These are phyloP conservation scores for Phialophora chinensis DNA, from an alignment of 2,329 filamentous ascomycete species.

Conservation along the genomic window DNA sequence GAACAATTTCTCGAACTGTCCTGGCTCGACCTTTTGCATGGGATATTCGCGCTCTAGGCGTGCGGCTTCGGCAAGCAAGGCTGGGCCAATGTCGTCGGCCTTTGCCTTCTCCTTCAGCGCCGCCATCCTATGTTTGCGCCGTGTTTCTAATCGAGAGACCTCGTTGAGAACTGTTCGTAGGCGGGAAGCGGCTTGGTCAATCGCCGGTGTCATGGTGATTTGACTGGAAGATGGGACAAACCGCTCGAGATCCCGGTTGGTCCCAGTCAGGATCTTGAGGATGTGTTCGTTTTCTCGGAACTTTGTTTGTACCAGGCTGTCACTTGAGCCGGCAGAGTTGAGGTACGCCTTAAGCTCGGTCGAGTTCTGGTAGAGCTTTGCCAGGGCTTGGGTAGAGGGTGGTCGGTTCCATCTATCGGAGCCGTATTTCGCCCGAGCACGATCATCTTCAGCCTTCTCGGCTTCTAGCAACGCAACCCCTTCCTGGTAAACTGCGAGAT, in stretches of 20 bases:
- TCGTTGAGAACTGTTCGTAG: conserved; percentile 85
- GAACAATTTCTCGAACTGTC: conserved; percentile 91
- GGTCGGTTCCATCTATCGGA: conserved; percentile 82
- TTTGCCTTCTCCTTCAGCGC: conserved; percentile 77
- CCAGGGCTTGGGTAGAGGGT: conserved; percentile 70
- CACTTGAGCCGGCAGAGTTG: conserved; percentile 69
- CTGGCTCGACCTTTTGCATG: conserved; percentile 80
- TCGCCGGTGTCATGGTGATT: conserved; percentile 76
- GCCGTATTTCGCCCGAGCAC: conserved; percentile 76
- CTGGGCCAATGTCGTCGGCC: conserved; percentile 82
- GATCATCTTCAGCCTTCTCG: conserved; percentile 83
- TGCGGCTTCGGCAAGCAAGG: conserved; percentile 81
- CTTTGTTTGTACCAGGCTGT: conserved; percentile 76
- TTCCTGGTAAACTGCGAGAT: conserved; percentile 80
- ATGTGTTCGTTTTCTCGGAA: conserved; percentile 76
- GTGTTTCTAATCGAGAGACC: conserved; percentile 78
- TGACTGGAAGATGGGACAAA: conserved; percentile 86
- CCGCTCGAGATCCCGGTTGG: conserved; percentile 80
- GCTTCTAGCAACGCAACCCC: conserved; percentile 76
- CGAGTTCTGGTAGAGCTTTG: conserved; percentile 75
- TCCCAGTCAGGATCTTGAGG: conserved; percentile 76
- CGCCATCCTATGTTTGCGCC: conserved; percentile 79
- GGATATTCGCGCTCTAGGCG: conserved; percentile 85
- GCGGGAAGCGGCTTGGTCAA: conserved; percentile 78
- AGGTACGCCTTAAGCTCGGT: conserved; percentile 87